phyloP scores from a whole-genome alignment of 345 rosid species.

The Lenwebbia sp. region DNA sequence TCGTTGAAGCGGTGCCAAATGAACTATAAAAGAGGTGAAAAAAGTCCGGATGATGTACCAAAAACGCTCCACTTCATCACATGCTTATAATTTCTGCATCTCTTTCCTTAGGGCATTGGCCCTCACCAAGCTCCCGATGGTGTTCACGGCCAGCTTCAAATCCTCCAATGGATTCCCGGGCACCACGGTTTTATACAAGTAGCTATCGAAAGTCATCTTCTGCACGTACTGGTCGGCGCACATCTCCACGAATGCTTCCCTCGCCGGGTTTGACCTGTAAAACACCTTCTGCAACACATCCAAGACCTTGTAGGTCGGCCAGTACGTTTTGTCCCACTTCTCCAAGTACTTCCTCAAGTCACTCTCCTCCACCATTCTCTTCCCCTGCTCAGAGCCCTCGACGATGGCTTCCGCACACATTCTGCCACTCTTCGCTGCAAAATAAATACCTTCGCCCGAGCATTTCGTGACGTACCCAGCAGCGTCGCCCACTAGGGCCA shows the following conservation, averaged over 20 bases:
- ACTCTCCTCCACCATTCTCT: slow-evolving; percentile 76
- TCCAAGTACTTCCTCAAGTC: slow-evolving; percentile 89
- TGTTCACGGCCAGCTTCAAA: slow-evolving; percentile 79
- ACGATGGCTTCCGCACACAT: slow-evolving; percentile 92
- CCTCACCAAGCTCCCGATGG: slow-evolving; percentile 90
- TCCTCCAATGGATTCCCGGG: slow-evolving; percentile 87
- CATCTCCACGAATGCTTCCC: slow-evolving; percentile 95
- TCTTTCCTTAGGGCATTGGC: slow-evolving; percentile 86
- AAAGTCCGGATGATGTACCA: background rate
- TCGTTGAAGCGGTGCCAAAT: background rate
- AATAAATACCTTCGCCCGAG: slow-evolving; percentile 86
- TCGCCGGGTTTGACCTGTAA: slow-evolving; percentile 79
- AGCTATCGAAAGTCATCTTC: slow-evolving; percentile 94
- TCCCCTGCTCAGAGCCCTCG: slow-evolving; percentile 74
- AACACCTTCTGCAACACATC: slow-evolving; percentile 85
- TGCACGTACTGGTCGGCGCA: slow-evolving; percentile 85
- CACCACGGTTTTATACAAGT: slow-evolving; percentile 70
- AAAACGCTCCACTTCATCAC: slow-evolving; percentile 1
- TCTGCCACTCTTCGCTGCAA: slow-evolving; percentile 91
- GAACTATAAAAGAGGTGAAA: background rate
- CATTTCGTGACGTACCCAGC: slow-evolving; percentile 93
- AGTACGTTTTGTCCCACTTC: slow-evolving; percentile 93
- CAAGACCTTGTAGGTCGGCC: slow-evolving; percentile 89
- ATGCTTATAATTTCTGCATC: slow-evolving; percentile 64
- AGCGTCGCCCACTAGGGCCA: slow-evolving; percentile 79